Base-by-base conservation (phyloP, 2,329 filamentous ascomycete genomes). In the Sclerotinia spermophila region DNA sequence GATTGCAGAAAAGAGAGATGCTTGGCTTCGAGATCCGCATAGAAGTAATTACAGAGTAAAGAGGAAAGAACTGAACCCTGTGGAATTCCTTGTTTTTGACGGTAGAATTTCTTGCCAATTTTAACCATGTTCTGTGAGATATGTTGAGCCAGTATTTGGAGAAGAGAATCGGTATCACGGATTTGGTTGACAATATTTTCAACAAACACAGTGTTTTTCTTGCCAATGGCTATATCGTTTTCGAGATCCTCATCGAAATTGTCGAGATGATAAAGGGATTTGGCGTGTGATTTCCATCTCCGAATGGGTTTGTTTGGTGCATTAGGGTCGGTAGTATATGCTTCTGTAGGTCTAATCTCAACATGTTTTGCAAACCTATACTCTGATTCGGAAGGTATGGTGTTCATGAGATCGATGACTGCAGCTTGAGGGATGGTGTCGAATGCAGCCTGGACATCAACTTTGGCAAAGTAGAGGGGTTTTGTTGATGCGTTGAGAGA, bases 21-120 rank as follows among this genome's bases (percentile, higher is more conserved):
- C 38, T 89, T 84, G 10, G 81, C 81, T 80, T 99, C 96, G 1
- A 98, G 86, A 73, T 96, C 89, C 8, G 92, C 94, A 78, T 99
- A 99, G 80, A 98, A 97, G 81, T 97, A 95, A 81, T 94, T 98
- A 84, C 96, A 98, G 7, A 99, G 84, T 55, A 94, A 84, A 58
- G 91, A 92, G 0, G 94, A 97, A 7, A 99, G 79, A 1, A 97
- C 86, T 0, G 94, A 97, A 11, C 96, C 96, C 80, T 99, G 96
- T 0, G 96, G 94, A 53, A 99, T 98, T 21, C 96, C 96, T 33
- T 86, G 83, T 79, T 90, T 95, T 79, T 99, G 96, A 35, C 93
- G 87, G 79, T 96, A 97, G 79, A 90, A 94, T 75, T 90, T 92
- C 81, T 94, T 95, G 62, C 94, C 94, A 53, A 98, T 90, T 78